phyloP scores from a whole-genome alignment of 1,284 basidiomycete genomes.

The Cutaneotrichosporon curvatum region DNA sequence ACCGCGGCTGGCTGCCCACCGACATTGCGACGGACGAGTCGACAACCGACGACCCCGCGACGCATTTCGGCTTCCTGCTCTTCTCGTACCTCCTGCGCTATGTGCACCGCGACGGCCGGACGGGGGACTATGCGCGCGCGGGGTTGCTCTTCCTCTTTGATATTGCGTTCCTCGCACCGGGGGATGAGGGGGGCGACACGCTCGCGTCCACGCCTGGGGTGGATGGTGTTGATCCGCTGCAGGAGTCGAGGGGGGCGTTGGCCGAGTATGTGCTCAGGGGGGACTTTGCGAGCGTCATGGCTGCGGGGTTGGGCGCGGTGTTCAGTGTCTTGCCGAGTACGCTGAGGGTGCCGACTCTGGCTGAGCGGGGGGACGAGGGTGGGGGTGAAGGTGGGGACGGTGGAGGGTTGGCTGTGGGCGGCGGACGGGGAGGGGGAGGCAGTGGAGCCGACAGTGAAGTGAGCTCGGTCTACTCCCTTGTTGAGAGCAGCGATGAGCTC shows the following conservation, averaged over 20 bases:
- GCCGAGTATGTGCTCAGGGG: constrained; percentile 90
- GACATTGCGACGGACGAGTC: not conserved
- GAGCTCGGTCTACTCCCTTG: not conserved
- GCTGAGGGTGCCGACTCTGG: constrained; percentile 49
- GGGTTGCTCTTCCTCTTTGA: constrained; percentile 89
- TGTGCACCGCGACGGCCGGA: constrained; percentile 86
- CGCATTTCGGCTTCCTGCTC: constrained; percentile 82
- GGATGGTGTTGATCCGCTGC: constrained; percentile 56
- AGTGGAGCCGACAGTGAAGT: constrained; percentile 15
- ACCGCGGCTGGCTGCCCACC: constrained; percentile 52
- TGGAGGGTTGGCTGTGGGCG: constrained; percentile 51
- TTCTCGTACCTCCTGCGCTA: constrained; percentile 95
- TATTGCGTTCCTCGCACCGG: constrained; percentile 64
- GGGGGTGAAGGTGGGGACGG: constrained; percentile 66
- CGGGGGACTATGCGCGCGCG: constrained; percentile 87
- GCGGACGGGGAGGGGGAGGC: constrained; percentile 61
- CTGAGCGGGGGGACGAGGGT: constrained; percentile 53
- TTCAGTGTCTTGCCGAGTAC: constrained; percentile 83
- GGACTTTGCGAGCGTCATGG: constrained; percentile 92
- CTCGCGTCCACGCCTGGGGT: constrained; percentile 19
- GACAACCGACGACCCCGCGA: not conserved
- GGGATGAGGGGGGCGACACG: constrained; percentile 30
- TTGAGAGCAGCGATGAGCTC: constrained; percentile 53
- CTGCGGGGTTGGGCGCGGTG: constrained; percentile 85
- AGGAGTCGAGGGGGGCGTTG: constrained; percentile 73